Percentiles rank a stretch among this genome's conserved stretches.
Evolutionary conservation across 441 rosid genomes (phyloP).

Genomic region (Caryocar brasiliense): DNA sequence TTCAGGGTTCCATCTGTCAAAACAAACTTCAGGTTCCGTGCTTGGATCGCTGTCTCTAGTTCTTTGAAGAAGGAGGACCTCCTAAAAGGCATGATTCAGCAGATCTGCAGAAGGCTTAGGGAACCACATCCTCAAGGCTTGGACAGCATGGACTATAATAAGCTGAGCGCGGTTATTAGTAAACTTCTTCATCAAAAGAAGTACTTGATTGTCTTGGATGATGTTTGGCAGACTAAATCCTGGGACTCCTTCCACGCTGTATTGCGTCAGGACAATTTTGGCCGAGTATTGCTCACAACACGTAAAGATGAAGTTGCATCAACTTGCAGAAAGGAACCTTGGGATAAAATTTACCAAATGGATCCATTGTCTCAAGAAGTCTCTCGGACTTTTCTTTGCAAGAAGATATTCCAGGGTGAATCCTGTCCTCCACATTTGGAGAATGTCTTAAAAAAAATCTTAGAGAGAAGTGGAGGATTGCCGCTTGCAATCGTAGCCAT

Average conservation of each 20-base stretch:
- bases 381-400: slow-evolving; percentile 30
- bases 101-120: no score
- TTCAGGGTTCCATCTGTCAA: no score
- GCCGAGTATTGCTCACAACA: slow-evolving; percentile 12
- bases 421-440: slow-evolving; percentile 19
- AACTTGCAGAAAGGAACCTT: slow-evolving; percentile 1
- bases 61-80: no score
- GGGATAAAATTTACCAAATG: slow-evolving; percentile 6
- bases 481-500: slow-evolving; percentile 38
- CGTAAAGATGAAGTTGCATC: slow-evolving; percentile 5
- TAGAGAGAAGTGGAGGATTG: slow-evolving; percentile 27
- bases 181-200: not conserved
- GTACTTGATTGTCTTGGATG: slow-evolving; percentile 18
- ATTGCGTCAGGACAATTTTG: not conserved
- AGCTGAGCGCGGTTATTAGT: no score
- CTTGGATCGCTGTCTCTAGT: no score
- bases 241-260: slow-evolving; percentile 3
- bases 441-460: slow-evolving; percentile 12
- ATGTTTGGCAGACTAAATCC: slow-evolving; percentile 1
- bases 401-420: slow-evolving; percentile 15
- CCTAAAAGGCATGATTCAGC: no score
- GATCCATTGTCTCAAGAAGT: slow-evolving; percentile 13
- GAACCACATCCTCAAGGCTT: no score
- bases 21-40: no score
- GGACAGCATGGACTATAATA: no score